Conservation (phyloP, 129 eudicot genomes). For the Daucus carota region DH1_v3.0 NC_030383.2:58503001-58503500, state of each 20-base stretch:
- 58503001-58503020: slow-evolving; percentile 19
- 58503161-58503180: slow-evolving; percentile 12
- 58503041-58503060: slow-evolving; percentile 13
- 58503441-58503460: not conserved
- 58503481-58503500: not conserved
- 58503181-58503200: slow-evolving; percentile 17
- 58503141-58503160: slow-evolving; percentile 1
- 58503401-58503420: not conserved
- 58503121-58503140: slow-evolving; percentile 16
- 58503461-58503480: not conserved
- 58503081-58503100: slow-evolving; percentile 12
- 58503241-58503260: slow-evolving; percentile 12
- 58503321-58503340: slow-evolving; percentile 10
- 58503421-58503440: not conserved
- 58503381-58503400: not conserved
- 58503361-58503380: slow-evolving; percentile 8
- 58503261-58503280: slow-evolving; percentile 17
- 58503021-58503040: slow-evolving; percentile 5
- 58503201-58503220: slow-evolving; percentile 16
- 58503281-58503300: slow-evolving; percentile 17
- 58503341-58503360: slow-evolving; percentile 9
- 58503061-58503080: slow-evolving; percentile 16
- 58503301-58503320: slow-evolving; percentile 17
- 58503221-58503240: slow-evolving; percentile 15
- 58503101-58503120: slow-evolving; percentile 16